Conservation (phyloP, 2,329 filamentous ascomycete genomes). For the Dactylellina haptotyla region DNA sequence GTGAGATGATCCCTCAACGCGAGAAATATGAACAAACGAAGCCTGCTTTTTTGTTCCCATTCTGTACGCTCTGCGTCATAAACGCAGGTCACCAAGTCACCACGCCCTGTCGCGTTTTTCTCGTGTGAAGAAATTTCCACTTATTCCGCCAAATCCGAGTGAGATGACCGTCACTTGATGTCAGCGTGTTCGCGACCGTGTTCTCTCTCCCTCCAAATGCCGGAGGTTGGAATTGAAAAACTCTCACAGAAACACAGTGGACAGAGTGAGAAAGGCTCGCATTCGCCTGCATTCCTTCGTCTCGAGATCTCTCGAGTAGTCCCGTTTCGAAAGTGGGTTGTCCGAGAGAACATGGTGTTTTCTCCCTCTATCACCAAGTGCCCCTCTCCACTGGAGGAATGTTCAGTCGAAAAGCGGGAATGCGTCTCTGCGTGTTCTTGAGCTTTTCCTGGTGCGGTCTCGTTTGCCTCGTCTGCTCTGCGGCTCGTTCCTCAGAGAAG, state of each 20-base stretch:
- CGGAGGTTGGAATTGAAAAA: no score
- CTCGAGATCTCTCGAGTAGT: background rate
- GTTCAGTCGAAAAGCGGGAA: conserved; percentile 2
- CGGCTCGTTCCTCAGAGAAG: background rate
- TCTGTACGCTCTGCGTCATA: conserved; percentile 20
- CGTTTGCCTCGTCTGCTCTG: background rate
- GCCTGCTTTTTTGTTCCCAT: conserved; percentile 18
- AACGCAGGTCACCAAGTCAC: background rate
- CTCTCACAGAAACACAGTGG: no score
- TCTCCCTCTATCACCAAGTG: background rate
- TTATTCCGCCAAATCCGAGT: conserved; percentile 1
- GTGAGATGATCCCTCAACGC: conserved; percentile 1
- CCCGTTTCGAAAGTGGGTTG: conserved; percentile 2
- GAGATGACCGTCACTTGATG: conserved; percentile 8
- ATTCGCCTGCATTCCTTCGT: background rate
- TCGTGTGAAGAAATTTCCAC: background rate
- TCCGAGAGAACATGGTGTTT: conserved; percentile 18
- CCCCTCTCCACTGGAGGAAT: background rate
- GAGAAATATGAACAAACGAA: conserved; percentile 11
- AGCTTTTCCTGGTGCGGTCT: background rate
- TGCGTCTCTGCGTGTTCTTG: background rate
- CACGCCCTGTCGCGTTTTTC: background rate
- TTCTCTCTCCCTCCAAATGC: no score
- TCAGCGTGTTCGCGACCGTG: conserved; percentile 4
- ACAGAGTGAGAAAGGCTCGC: background rate